Evolutionary conservation across 306 rosid species (phyloP).

Genomic region (Malus sieversii): DNA sequence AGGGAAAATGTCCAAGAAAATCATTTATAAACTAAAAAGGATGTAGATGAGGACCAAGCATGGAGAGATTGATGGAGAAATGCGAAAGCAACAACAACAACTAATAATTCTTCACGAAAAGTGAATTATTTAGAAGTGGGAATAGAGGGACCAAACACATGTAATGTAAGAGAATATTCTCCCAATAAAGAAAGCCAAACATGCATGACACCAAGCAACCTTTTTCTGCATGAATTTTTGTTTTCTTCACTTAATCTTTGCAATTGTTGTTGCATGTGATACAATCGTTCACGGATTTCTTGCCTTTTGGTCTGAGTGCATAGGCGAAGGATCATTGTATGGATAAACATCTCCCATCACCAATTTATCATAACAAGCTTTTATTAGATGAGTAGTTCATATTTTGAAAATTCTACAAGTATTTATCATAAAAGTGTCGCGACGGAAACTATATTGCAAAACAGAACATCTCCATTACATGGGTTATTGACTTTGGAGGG

Average conservation of each 20-base stretch:
- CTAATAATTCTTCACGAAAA: neutral
- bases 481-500: no score
- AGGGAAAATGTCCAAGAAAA: neutral
- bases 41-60: neutral
- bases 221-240: neutral
- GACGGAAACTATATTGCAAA: no score
- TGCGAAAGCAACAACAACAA: neutral
- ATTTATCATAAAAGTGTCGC: no score
- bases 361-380: no score
- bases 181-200: neutral
- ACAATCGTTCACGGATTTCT: neutral
- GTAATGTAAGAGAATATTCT: neutral
- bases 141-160: neutral
- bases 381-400: no score
- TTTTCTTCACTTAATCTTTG: neutral
- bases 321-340: no score
- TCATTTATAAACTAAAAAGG: neutral
- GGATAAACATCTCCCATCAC: no score
- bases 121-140: neutral
- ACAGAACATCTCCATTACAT: no score
- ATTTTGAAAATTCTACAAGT: no score
- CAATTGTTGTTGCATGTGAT: neutral
- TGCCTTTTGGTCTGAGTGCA: neutral
- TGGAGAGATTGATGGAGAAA: neutral
- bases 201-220: neutral